Evolutionary conservation across 495 filamentous ascomycete species (phyloP).

Genomic region (Cercophora sp.): DNA sequence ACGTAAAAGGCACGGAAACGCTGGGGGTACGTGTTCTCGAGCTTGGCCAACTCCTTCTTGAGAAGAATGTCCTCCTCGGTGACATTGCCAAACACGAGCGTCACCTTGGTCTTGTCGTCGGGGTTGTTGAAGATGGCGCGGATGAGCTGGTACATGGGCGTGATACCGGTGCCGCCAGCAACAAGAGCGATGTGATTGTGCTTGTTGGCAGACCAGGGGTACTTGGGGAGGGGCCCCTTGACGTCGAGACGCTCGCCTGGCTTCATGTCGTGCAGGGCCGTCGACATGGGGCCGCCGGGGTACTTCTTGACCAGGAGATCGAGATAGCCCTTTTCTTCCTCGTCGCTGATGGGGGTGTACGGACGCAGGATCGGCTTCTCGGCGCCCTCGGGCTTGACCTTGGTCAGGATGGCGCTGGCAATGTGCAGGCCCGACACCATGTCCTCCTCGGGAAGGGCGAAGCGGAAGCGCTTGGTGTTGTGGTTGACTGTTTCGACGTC

Average conservation of each 20-base stretch:
- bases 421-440: conserved; percentile 75
- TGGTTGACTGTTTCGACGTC: conserved; percentile 73
- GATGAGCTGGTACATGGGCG: conserved; percentile 83
- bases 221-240: conserved; percentile 95
- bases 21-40: conserved; percentile 92
- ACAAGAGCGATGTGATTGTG: conserved; percentile 89
- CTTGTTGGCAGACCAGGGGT: conserved; percentile 88
- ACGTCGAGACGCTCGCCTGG: conserved; percentile 76
- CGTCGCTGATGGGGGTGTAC: conserved; percentile 88
- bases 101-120: conserved; percentile 93
- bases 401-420: conserved; percentile 81
- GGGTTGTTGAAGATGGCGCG: conserved; percentile 91
- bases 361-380: conserved; percentile 84
- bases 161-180: conserved; percentile 93
- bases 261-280: conserved; percentile 77
- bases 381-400: conserved; percentile 71
- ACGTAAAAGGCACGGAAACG: conserved; percentile 88
- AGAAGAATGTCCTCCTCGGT: conserved; percentile 82
- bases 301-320: conserved; percentile 92
- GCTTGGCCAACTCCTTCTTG: conserved; percentile 71
- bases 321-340: conserved; percentile 72
- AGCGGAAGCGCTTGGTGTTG: conserved; percentile 86
- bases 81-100: conserved; percentile 86
- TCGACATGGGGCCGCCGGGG: conserved; percentile 83
- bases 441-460: conserved; percentile 77